Percentiles rank a stretch among this genome's conserved stretches.
phyloP scores from a whole-genome alignment of 2,329 filamentous ascomycete genomes.

The Lecanosticta acicola region DNA sequence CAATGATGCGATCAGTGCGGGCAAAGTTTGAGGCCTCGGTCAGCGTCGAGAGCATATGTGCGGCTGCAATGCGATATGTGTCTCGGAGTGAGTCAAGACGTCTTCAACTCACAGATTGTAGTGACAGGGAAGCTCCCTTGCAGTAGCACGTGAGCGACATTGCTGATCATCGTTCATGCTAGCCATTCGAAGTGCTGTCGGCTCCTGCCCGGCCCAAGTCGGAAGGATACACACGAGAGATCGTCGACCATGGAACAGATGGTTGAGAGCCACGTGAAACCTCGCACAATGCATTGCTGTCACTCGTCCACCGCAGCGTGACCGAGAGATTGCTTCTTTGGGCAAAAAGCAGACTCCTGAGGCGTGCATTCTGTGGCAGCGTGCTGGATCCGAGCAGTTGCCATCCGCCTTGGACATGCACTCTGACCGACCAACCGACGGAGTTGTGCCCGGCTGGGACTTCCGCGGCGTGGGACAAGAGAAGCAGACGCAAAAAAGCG shows the following conservation, averaged over 20 bases:
- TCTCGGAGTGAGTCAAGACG: not conserved
- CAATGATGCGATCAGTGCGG: not conserved
- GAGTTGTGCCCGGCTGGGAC: constrained; percentile 2
- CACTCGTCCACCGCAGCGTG: constrained; percentile 1
- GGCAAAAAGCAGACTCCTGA: constrained; percentile 3
- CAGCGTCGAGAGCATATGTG: not conserved
- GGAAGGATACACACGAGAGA: not conserved
- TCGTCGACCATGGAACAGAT: not conserved
- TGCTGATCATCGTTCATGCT: not conserved
- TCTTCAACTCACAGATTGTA: not conserved
- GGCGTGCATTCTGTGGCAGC: constrained; percentile 4
- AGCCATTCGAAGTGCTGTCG: not conserved
- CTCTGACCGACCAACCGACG: not conserved
- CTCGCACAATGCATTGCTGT: constrained; percentile 6
- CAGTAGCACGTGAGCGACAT: not conserved
- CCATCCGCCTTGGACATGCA: constrained; percentile 1
- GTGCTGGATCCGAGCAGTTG: constrained; percentile 4
- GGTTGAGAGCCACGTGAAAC: constrained; percentile 7
- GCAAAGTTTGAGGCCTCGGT: not conserved
- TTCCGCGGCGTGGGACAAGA: not conserved
- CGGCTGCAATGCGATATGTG: not conserved
- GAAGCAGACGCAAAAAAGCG: not conserved
- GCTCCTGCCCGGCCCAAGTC: not conserved
- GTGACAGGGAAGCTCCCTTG: not conserved
- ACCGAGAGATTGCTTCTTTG: not conserved